Percentiles rank a stretch among this genome's conserved stretches.
These are phyloP conservation scores for Syzygium oleosum DNA, from an alignment of 345 rosid species.

Conservation along the genomic window DNA sequence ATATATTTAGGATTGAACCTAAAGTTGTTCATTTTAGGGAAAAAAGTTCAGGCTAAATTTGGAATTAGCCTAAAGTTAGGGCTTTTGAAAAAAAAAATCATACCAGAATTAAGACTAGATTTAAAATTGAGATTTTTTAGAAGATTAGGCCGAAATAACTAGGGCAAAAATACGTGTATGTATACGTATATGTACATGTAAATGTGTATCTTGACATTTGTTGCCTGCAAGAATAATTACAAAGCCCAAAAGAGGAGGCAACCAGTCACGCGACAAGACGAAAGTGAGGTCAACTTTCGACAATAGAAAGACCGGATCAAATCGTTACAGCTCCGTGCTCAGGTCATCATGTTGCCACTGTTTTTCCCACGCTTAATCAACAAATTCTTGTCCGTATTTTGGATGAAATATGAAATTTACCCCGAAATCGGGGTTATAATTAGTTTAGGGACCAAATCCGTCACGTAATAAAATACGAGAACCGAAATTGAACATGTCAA, in stretches of 20 bases:
- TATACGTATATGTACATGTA: too few species aligned
- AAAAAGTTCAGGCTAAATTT: not conserved
- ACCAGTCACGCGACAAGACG: not conserved
- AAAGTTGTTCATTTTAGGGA: accelerated
- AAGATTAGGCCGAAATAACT: not conserved
- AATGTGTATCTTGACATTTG: not conserved
- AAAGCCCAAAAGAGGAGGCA: not conserved
- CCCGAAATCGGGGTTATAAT: not conserved
- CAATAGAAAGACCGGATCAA: not conserved
- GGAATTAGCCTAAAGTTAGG: not conserved
- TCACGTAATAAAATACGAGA: accelerated
- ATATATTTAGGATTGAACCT: not conserved
- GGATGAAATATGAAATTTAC: accelerated
- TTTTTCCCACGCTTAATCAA: not conserved
- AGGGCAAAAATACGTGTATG: too few species aligned
- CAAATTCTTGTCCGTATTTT: not conserved
- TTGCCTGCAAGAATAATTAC: not conserved
- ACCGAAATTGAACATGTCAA: not conserved
- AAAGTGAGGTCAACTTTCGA: not conserved
- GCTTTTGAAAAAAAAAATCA: not conserved
- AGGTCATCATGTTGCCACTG: not conserved
- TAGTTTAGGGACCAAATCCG: accelerated
- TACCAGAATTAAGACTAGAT: not conserved
- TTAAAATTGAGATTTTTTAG: not conserved
- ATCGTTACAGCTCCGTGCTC: not conserved